A percentile compares a stretch with the other conserved stretches of the same genome.
Conservation (phyloP, 2,329 filamentous ascomycete species). For the Diaporthe citri region DNA sequence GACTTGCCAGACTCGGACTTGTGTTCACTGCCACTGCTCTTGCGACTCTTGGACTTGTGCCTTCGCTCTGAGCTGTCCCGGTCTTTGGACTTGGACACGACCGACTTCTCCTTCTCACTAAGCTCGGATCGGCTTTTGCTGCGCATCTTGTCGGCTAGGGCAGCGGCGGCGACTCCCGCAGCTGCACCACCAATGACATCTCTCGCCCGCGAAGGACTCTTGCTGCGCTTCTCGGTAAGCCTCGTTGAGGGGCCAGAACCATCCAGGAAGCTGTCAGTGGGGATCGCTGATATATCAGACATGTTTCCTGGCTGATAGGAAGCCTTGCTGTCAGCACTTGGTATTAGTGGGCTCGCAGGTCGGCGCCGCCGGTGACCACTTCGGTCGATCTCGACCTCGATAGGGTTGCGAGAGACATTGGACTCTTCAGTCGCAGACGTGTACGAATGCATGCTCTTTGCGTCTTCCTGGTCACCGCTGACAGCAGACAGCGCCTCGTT, state of each 20-base stretch:
- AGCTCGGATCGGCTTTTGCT: slow-evolving; percentile 58
- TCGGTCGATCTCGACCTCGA: slow-evolving; percentile 89
- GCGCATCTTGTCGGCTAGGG: slow-evolving; percentile 57
- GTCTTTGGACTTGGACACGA: slow-evolving; percentile 51
- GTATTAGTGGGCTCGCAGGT: slow-evolving; percentile 77
- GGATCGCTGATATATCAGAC: slow-evolving; percentile 88
- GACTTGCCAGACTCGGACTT: slow-evolving; percentile 60
- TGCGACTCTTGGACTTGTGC: slow-evolving; percentile 62
- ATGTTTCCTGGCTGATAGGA: slow-evolving; percentile 74
- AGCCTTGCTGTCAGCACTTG: slow-evolving; percentile 65
- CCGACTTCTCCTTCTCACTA: slow-evolving; percentile 48
- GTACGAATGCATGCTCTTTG: slow-evolving; percentile 77
- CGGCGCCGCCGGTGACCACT: slow-evolving; percentile 65
- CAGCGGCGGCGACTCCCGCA: slow-evolving; percentile 54
- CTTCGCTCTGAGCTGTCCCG: slow-evolving; percentile 65
- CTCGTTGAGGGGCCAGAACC: slow-evolving; percentile 62
- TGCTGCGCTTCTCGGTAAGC: slow-evolving; percentile 53
- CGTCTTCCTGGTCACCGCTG: slow-evolving; percentile 64
- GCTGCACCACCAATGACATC: slow-evolving; percentile 55
- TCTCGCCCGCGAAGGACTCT: slow-evolving; percentile 57
- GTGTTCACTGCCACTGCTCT: slow-evolving; percentile 63
- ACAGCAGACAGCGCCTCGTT: slow-evolving; percentile 55
- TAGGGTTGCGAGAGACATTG: slow-evolving; percentile 79
- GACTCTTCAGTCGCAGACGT: slow-evolving; percentile 85
- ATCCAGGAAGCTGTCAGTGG: slow-evolving; percentile 72